These are phyloP conservation scores for Penicillium sp. DNA, from an alignment of 2,329 filamentous ascomycete species.

Conservation along the genomic window DNA sequence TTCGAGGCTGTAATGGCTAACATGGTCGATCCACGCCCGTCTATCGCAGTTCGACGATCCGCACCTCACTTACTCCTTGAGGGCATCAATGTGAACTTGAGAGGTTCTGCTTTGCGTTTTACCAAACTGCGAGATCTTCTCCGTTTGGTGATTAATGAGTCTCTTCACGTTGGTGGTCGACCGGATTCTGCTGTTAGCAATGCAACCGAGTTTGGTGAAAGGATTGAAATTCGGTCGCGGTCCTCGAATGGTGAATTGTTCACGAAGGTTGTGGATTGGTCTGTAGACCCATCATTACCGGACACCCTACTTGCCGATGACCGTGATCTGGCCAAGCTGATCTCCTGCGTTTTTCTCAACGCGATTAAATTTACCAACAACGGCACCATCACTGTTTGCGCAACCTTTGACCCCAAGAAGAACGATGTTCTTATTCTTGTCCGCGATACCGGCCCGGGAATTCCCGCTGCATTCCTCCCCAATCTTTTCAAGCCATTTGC, in stretches of 20 bases:
- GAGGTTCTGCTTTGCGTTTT: constrained; percentile 40
- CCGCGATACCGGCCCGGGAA: constrained; percentile 67
- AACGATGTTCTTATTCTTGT: constrained; percentile 62
- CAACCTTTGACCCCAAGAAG: constrained; percentile 51
- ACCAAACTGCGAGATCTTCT: constrained; percentile 49
- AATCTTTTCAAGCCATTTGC: constrained; percentile 70
- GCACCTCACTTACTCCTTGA: constrained; percentile 38
- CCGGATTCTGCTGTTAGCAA: constrained; percentile 49
- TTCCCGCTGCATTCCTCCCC: constrained; percentile 64
- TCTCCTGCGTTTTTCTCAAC: constrained; percentile 65
- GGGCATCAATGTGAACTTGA: constrained; percentile 38
- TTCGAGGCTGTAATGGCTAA: constrained; percentile 44
- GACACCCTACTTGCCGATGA: constrained; percentile 57
- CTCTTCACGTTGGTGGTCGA: constrained; percentile 49
- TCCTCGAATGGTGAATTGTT: constrained; percentile 47
- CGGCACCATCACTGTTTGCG: constrained; percentile 59
- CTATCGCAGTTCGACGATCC: constrained; percentile 38
- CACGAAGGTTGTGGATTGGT: constrained; percentile 49
- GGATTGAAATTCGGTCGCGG: constrained; percentile 46
- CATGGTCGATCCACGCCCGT: constrained; percentile 38
- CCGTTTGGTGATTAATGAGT: constrained; percentile 49
- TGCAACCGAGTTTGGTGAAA: constrained; percentile 46
- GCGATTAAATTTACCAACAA: constrained; percentile 70
- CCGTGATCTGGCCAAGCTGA: constrained; percentile 62
- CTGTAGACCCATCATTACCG: constrained; percentile 48